Evolutionary conservation across 352 stramenopile species (phyloP), one percentile per base, ranked within the genome.

Genomic region (Pythium rhizo-oryzae): DNA sequence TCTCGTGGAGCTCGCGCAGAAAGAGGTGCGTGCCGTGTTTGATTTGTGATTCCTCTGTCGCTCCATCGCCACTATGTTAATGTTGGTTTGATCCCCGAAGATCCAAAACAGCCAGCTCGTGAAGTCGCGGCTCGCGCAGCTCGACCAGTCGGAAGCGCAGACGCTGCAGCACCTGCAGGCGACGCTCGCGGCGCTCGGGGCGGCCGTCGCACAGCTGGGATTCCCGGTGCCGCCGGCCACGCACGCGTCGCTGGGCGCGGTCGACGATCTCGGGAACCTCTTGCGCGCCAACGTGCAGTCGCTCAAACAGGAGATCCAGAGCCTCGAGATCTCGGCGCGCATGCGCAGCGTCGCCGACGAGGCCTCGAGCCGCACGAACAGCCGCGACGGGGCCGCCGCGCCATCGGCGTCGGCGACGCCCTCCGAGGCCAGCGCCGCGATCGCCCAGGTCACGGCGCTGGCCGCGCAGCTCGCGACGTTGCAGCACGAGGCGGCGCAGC

Each of bases 271-370:
- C 28, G 71, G 65, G 30, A 89, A 80, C 28, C 46, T 90, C 30
- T 59, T 92, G 49, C 70, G 76, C 33, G 77, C 71, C 33, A 78
- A 89, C 37, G 74, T 84, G 15, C 79, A 85, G 39, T 60, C 76
- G 0, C 59, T 79, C 21, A 86, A 82, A 52, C 81, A 89, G 60
- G 84, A 92, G 56, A 87, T 92, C 30, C 84, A 92, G 65, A 88
- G 70, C 39, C 70, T 90, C 57, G 75, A 92, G 71, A 90, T 90
- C 66, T 71, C 79, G 25, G 77, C 74, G 19, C 78, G 86, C 60
- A 92, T 90, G 81, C 72, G 74, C 28, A 82, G 68, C 46, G 76
- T 86, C 12, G 77, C 78, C 16, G 80, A 78, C 7, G 80, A 90
- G 51, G 65, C 63, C 33, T 61, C 59, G 19, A 39, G 19, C 44